A percentile compares a stretch with the other conserved stretches of the same genome.
Evolutionary conservation across 2,329 filamentous ascomycete genomes (phyloP).

Genomic region (Pseudopyrenochaeta lycopersici): DNA sequence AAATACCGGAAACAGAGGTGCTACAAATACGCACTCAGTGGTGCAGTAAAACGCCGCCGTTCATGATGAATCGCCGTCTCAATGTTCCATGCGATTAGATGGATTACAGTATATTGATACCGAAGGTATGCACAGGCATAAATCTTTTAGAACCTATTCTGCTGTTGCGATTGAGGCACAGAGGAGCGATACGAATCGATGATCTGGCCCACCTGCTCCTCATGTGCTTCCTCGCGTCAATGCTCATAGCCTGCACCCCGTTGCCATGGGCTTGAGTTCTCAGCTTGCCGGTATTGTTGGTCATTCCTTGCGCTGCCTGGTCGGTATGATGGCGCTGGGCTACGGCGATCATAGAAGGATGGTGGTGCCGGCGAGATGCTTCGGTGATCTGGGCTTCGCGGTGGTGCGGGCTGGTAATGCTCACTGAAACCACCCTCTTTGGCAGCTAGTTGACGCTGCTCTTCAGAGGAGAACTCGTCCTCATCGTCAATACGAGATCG

Average conservation of each 20-base stretch:
- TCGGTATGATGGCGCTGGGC: conserved; percentile 43
- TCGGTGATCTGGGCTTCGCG: conserved; percentile 54
- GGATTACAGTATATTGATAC: conserved; percentile 34
- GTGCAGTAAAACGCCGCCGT: conserved; percentile 25
- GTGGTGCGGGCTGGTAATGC: conserved; percentile 52
- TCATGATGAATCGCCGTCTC: conserved; percentile 28
- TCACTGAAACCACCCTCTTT: conserved; percentile 52
- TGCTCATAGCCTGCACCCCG: conserved; percentile 71
- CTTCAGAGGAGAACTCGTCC: conserved; percentile 69
- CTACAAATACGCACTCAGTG: no score
- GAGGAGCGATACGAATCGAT: conserved; percentile 48
- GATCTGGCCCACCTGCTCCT: conserved; percentile 45
- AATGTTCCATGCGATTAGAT: conserved; percentile 28
- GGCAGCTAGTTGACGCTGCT: conserved; percentile 40
- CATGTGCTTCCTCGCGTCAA: conserved; percentile 53
- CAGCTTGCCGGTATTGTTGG: conserved; percentile 54
- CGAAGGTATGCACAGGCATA: conserved; percentile 38
- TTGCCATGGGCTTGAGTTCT: conserved; percentile 71
- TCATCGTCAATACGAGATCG: conserved; percentile 76
- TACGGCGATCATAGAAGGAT: conserved; percentile 46
- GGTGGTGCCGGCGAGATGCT: conserved; percentile 45
- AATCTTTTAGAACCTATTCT: conserved; percentile 32
- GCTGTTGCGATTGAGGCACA: conserved; percentile 20
- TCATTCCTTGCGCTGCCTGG: conserved; percentile 49
- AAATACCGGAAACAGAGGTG: no score